Conservation (phyloP, 352 stramenopile species). For the Vaucheria bursata region DNA sequence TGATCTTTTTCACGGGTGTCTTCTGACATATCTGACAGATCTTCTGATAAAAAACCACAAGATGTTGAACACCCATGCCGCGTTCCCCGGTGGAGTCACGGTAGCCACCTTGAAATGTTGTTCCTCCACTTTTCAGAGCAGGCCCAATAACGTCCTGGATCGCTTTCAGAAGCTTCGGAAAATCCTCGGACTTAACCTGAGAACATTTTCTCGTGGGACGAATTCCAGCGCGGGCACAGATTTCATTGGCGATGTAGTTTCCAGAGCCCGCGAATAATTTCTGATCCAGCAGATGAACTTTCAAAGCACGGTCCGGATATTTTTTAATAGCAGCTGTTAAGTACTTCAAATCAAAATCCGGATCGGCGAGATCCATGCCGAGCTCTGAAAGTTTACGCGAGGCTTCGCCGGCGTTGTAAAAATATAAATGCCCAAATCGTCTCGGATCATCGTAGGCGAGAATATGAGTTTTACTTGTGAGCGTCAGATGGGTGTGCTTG, state of each 20-base stretch:
- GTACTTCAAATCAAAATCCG: background rate
- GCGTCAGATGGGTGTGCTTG: background rate
- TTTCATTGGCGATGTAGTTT: slow-evolving; percentile 2
- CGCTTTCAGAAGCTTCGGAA: background rate
- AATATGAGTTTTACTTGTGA: background rate
- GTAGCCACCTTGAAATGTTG: slow-evolving; percentile 1
- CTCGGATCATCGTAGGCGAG: background rate
- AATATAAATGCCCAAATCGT: background rate
- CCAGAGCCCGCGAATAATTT: background rate
- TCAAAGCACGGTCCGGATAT: background rate
- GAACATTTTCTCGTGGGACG: background rate
- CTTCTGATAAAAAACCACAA: background rate
- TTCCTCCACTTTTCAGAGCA: background rate
- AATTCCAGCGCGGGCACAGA: background rate
- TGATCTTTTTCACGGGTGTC: background rate
- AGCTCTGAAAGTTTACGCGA: background rate
- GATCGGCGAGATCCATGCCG: background rate
- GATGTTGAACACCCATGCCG: background rate
- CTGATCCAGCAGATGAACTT: background rate
- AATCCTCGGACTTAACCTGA: background rate
- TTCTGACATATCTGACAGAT: background rate
- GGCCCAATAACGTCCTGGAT: background rate
- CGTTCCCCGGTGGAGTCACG: background rate
- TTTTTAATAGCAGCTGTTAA: background rate
- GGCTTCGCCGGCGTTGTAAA: background rate